Evolutionary conservation across 305 asterid species (phyloP).

Genomic region (Fraxinus latifolia): DNA sequence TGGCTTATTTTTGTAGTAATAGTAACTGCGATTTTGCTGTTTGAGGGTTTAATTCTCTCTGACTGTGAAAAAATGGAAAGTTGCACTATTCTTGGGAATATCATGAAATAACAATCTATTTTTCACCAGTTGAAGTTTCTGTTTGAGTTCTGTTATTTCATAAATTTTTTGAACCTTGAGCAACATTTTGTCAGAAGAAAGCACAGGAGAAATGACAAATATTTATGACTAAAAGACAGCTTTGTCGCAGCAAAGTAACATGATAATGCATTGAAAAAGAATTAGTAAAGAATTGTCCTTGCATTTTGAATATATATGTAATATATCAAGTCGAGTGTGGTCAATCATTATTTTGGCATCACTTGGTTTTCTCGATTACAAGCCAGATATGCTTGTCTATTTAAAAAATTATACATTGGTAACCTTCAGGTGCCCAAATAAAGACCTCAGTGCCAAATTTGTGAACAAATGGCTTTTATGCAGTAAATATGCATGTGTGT

Average conservation of each 20-base stretch:
- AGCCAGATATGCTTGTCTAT: background rate
- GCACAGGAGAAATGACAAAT: too few relatives aligned
- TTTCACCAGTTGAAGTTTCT: background rate
- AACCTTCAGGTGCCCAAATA: background rate
- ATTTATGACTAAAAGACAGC: too few relatives aligned
- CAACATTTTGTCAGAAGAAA: too few relatives aligned
- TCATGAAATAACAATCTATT: background rate
- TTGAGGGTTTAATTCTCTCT: background rate
- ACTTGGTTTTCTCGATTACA: background rate
- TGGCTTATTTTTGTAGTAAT: background rate
- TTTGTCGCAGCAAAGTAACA: too few relatives aligned
- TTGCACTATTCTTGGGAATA: background rate
- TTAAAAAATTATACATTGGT: background rate
- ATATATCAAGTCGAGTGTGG: background rate
- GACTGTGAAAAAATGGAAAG: background rate
- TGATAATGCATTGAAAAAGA: too few relatives aligned
- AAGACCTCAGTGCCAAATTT: background rate
- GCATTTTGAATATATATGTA: background rate
- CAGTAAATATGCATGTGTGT: background rate
- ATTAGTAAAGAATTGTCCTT: background rate
- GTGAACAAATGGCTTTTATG: background rate
- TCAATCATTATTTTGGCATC: background rate
- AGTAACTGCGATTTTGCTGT: background rate
- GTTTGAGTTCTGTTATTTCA: too few relatives aligned
- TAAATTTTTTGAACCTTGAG: too few relatives aligned